Evolutionary conservation across 202 grass and related monocot genomes (phyloP).

Genomic region (Digitaria exilis): DNA sequence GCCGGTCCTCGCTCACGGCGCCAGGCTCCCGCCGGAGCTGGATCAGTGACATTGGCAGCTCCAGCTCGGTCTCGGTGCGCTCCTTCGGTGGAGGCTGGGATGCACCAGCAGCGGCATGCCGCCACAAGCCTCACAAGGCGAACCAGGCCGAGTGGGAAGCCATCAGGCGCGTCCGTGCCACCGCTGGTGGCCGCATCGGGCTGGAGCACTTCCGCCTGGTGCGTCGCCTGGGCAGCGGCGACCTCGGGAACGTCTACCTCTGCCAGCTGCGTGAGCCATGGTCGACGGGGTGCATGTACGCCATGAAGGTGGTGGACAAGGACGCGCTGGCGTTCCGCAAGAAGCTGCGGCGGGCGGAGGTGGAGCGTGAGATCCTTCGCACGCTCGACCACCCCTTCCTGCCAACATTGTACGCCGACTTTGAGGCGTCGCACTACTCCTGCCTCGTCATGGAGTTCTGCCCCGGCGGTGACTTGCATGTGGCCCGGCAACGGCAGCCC

Average conservation of each 20-base stretch:
- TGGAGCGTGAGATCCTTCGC: conserved; percentile 83
- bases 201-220: conserved; percentile 92
- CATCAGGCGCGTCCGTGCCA: conserved; percentile 55
- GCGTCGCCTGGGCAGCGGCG: conserved; percentile 77
- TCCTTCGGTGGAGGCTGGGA: conserved; percentile 41
- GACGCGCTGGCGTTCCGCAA: conserved; percentile 81
- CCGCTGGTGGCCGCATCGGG: conserved; percentile 46
- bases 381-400: conserved; percentile 86
- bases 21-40: conserved; percentile 69
- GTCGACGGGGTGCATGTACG: conserved; percentile 67
- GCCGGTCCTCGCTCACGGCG: conserved; percentile 71
- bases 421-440: conserved; percentile 87
- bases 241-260: conserved; percentile 89
- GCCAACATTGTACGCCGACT: conserved; percentile 86
- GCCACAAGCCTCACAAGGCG: conserved; percentile 84
- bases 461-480: conserved; percentile 80
- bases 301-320: conserved; percentile 91
- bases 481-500: conserved; percentile 72
- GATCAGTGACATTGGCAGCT: conserved; percentile 83
- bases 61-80: conserved; percentile 68
- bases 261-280: conserved; percentile 67
- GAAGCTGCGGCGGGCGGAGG: conserved; percentile 84
- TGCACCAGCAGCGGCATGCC: neutral
- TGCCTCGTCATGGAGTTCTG: conserved; percentile 96
- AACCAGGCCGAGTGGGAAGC: conserved; percentile 91